Evolutionary conservation across 768 basidiomycete species (phyloP).

Genomic region (Leccinum uliginosum): DNA sequence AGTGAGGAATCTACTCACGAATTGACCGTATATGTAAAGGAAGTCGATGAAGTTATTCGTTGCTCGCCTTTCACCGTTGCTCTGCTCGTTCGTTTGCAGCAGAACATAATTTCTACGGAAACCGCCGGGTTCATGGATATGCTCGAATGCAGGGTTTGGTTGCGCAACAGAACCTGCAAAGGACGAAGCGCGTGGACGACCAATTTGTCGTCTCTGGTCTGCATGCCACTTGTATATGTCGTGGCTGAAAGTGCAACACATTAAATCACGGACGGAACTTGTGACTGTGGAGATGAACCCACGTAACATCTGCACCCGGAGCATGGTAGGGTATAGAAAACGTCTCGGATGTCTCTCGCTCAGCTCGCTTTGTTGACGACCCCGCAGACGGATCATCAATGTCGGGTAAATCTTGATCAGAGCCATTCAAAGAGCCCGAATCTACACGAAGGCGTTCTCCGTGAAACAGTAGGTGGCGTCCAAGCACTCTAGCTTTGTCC

Average conservation of each 20-base stretch:
- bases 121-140: constrained; percentile 93
- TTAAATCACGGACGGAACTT: constrained; percentile 15
- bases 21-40: constrained; percentile 91
- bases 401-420: constrained; percentile 21
- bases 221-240: constrained; percentile 95
- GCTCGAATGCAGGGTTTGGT: constrained; percentile 77
- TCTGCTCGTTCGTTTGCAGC: constrained; percentile 65
- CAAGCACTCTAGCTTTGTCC: constrained; percentile 78
- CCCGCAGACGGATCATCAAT: constrained; percentile 18
- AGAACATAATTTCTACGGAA: constrained; percentile 88
- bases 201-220: constrained; percentile 58
- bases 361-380: constrained; percentile 21
- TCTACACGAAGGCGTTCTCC: constrained; percentile 47
- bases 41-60: constrained; percentile 91
- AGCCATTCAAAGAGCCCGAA: constrained; percentile 19
- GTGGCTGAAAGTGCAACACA: constrained; percentile 46
- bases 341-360: constrained; percentile 52
- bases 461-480: constrained; percentile 74
- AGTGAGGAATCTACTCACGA: constrained; percentile 52
- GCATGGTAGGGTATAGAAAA: constrained; percentile 90
- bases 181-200: constrained; percentile 65
- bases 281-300: constrained; percentile 34
- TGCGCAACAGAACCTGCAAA: constrained; percentile 52
- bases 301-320: constrained; percentile 91
- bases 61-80: constrained; percentile 56